A percentile compares a stretch with the other conserved stretches of the same genome.
phyloP scores from a whole-genome alignment of 2,329 filamentous ascomycete species.

The Fusarium sp. region DNA sequence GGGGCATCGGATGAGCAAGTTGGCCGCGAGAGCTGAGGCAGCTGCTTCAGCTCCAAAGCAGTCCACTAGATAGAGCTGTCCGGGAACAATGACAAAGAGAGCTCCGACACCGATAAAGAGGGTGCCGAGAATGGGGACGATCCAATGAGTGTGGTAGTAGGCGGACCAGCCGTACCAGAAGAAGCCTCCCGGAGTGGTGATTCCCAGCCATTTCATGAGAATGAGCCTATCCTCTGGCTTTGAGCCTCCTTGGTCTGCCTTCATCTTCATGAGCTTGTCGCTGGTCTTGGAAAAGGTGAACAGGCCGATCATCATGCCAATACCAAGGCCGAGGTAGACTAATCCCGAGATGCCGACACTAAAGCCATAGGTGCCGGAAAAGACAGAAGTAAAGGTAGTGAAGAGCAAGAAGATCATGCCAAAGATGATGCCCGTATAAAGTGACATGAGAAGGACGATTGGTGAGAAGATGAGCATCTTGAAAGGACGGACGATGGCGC shows the following conservation, averaged over 20 bases:
- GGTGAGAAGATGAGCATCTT: constrained; percentile 65
- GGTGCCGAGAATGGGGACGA: constrained; percentile 68
- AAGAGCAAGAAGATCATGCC: constrained; percentile 53
- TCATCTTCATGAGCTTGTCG: constrained; percentile 27
- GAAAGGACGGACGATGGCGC: constrained; percentile 53
- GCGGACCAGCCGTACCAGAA: constrained; percentile 71
- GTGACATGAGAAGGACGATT: constrained; percentile 59
- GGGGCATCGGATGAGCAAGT: constrained; percentile 48
- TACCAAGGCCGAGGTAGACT: constrained; percentile 64
- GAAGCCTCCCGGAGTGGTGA: constrained; percentile 65
- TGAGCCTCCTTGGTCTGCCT: not conserved
- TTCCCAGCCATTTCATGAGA: constrained; percentile 64
- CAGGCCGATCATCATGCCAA: constrained; percentile 46
- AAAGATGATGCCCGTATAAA: constrained; percentile 52
- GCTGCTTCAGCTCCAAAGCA: constrained; percentile 36
- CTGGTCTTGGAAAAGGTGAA: constrained; percentile 18
- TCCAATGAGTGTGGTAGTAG: constrained; percentile 64
- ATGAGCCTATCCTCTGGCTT: constrained; percentile 62
- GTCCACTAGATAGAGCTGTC: constrained; percentile 43
- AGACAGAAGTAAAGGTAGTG: constrained; percentile 52
- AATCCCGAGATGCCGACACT: constrained; percentile 45
- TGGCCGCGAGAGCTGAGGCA: constrained; percentile 41
- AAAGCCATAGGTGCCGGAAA: constrained; percentile 50
- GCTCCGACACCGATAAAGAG: constrained; percentile 60
- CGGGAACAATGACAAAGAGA: constrained; percentile 49